A percentile compares a stretch with the other conserved stretches of the same genome.
Evolutionary conservation across 192 early-diverging fungal species (phyloP).

Genomic region (Bifiguratus adelaidae): DNA sequence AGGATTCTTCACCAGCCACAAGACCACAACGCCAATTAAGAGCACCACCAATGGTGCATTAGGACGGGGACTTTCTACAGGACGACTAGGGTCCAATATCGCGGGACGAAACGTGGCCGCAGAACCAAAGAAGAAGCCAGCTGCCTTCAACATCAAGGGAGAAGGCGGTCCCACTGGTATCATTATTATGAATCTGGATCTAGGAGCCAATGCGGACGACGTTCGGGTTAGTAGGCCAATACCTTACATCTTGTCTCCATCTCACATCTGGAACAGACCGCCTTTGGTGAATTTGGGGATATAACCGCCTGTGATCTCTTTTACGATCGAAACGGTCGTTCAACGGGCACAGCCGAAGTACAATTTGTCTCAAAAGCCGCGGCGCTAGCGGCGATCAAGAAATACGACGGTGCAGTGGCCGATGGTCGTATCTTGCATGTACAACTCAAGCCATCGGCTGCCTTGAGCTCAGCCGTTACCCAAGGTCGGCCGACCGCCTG

Average conservation of each 20-base stretch:
- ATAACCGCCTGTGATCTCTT: slow-evolving; percentile 23
- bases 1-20: slow-evolving; percentile 3
- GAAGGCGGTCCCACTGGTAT: slow-evolving; percentile 35
- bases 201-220: slow-evolving; percentile 32
- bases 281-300: slow-evolving; percentile 21
- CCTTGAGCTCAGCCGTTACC: too few relatives aligned
- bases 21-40: slow-evolving; percentile 2
- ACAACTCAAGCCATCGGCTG: too few relatives aligned
- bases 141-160: slow-evolving; percentile 25
- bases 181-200: slow-evolving; percentile 34
- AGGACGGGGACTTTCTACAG: slow-evolving; percentile 1
- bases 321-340: slow-evolving; percentile 18
- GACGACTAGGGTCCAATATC: slow-evolving; percentile 6
- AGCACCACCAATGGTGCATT: not conserved
- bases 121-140: slow-evolving; percentile 2
- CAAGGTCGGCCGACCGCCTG: too few relatives aligned
- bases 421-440: too few relatives aligned
- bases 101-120: too few relatives aligned
- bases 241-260: slow-evolving; percentile 1
- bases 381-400: slow-evolving; percentile 27
- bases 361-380: slow-evolving; percentile 28
- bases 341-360: slow-evolving; percentile 32
- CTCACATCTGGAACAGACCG: slow-evolving; percentile 12
- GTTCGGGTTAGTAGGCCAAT: slow-evolving; percentile 23
- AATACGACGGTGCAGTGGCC: slow-evolving; percentile 31